Base-by-base conservation (phyloP, 345 rosid genomes). In the Gossypium sturtianum region DNA sequence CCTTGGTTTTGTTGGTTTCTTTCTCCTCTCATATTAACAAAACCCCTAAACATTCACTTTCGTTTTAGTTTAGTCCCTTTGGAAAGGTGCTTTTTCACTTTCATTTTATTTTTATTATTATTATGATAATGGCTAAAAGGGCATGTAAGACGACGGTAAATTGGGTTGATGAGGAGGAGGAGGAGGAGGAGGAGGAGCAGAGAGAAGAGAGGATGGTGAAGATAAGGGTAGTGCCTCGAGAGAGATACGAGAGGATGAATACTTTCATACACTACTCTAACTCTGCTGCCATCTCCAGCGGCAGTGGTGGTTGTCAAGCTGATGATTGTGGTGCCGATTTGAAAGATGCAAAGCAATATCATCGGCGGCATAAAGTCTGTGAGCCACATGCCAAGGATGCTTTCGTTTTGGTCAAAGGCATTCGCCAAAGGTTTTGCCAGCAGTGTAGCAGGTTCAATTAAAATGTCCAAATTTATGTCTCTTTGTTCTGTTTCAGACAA, bases 401-500 rank as follows among this genome's bases (percentile, higher is more conserved):
- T 17, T 29, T 58, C n/a, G 76, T 75, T 47, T 65, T 57, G 16
- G 76, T 75, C 19, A 76, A 66, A 29, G 72, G 56, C 44, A 22
- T 57, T 11, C 43, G 29, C 11, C 67, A 76, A 61, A 75, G 82
- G 78, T 75, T 79, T 54, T 66, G 76, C 41, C 79, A 66, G 73
- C 73, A 79, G 66, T 75, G 69, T 17, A 66, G 74, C 76, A 59
- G 70, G 74, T 72, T 59, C 22, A 13, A 29, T 20, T 22, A 7
- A 20, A 11, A 12, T 10, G 12, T 34, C 22, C 43, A 19, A 10
- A 9, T 48, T 23, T 12, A 47, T 6, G 38, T 9, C 56, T 9
- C 22, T 7, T 44, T 66, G 29, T 43, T 34, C 38, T 20, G 41
- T 15, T 53, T 53, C 58, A n/a, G 9, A 11, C 49, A 53, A 13